Evolutionary conservation across 345 rosid genomes (phyloP).

Genomic region (Lepidium africanum): DNA sequence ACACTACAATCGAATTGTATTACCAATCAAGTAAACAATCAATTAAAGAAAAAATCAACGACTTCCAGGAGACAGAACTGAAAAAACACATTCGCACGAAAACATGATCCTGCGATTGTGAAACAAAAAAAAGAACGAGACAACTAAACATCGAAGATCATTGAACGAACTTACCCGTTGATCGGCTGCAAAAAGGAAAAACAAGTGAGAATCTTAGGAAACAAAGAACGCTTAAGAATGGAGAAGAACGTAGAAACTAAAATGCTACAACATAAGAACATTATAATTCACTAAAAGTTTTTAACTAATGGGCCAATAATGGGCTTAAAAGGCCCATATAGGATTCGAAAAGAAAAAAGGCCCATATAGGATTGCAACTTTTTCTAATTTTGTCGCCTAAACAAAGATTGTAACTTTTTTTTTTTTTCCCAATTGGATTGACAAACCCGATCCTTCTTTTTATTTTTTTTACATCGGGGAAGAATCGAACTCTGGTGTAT

Average conservation of each 20-base stretch:
- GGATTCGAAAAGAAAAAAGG: too few species aligned
- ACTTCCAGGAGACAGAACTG: not conserved
- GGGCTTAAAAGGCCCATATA: not conserved
- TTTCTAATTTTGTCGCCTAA: too few species aligned
- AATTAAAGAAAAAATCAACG: not conserved
- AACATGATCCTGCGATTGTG: not conserved
- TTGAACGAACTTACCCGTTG: not conserved
- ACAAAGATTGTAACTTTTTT: too few species aligned
- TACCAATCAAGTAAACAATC: not conserved
- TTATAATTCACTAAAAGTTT: not conserved
- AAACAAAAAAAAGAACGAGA: not conserved
- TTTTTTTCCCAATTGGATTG: too few species aligned
- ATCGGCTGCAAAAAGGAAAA: not conserved
- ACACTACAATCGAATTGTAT: not conserved
- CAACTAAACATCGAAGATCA: not conserved
- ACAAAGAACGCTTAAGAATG: not conserved
- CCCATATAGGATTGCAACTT: too few species aligned
- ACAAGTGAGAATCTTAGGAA: not conserved
- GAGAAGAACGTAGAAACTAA: not conserved
- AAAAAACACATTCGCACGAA: not conserved
- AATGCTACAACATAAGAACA: not conserved
- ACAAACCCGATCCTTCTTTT: too few species aligned
- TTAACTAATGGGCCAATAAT: not conserved
- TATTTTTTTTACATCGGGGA: too few species aligned
- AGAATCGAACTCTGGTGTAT: too few species aligned